Percentiles rank a stretch among this genome's conserved stretches.
These are phyloP conservation scores for Colletotrichum sansevieriae DNA, from an alignment of 2,329 filamentous ascomycete genomes.

Conservation along the genomic window DNA sequence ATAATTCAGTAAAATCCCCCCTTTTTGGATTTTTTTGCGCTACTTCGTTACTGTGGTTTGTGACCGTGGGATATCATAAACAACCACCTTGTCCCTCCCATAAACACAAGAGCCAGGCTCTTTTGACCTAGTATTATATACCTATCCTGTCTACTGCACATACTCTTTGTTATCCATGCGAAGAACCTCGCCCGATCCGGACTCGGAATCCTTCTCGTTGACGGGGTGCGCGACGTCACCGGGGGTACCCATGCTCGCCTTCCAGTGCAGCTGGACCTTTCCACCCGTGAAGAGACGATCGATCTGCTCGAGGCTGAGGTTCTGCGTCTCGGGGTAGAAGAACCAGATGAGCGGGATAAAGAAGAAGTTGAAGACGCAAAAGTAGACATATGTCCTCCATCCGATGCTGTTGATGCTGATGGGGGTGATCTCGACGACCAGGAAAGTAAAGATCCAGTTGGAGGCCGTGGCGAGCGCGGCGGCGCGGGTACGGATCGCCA, in stretches of 20 bases:
- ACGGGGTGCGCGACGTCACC: constrained; percentile 43
- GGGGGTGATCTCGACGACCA: constrained; percentile 55
- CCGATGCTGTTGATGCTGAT: constrained; percentile 54
- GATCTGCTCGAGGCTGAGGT: constrained; percentile 63
- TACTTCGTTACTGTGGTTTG: neutral
- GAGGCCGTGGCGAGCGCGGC: constrained; percentile 54
- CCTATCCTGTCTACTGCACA: neutral
- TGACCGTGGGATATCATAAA: constrained; percentile 29
- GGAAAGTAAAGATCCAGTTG: constrained; percentile 53
- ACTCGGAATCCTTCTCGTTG: constrained; percentile 36
- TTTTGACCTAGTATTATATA: too few species aligned
- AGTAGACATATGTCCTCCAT: constrained; percentile 55
- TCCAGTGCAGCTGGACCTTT: constrained; percentile 50
- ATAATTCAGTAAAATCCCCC: neutral
- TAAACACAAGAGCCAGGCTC: neutral
- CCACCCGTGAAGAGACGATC: constrained; percentile 54
- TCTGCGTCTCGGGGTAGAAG: constrained; percentile 63
- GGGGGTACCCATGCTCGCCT: constrained; percentile 49
- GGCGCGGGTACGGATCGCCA: constrained; percentile 54
- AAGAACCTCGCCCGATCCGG: constrained; percentile 29
- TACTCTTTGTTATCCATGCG: constrained; percentile 37
- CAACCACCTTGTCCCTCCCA: neutral
- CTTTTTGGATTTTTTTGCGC: neutral
- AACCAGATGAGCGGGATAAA: constrained; percentile 61
- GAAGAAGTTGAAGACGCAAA: constrained; percentile 52